Conservation (phyloP, 1,284 basidiomycete species). For the Vanrija humicola region DNA sequence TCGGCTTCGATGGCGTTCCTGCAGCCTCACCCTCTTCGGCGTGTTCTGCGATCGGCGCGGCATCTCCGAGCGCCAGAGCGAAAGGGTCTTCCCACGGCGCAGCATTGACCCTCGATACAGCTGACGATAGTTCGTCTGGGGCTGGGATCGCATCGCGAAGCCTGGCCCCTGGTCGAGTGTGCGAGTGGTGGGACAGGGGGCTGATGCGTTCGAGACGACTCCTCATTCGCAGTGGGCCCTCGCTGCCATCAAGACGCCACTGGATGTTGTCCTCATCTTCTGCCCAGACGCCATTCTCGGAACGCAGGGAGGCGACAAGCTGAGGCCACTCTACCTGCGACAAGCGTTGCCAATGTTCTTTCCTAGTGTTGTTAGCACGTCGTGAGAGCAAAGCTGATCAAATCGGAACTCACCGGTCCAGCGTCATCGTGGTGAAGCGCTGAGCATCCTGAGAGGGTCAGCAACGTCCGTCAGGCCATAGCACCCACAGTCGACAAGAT, state of each 20-base stretch:
- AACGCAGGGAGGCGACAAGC: conserved; percentile 34
- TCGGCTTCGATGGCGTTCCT: neutral
- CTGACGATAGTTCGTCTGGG: conserved; percentile 59
- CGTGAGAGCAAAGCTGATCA: neutral
- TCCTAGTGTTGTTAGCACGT: conserved; percentile 17
- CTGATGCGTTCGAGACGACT: conserved; percentile 39
- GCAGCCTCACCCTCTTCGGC: conserved; percentile 51
- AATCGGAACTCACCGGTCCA: conserved; percentile 28
- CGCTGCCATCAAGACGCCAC: conserved; percentile 82
- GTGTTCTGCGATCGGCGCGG: conserved; percentile 57
- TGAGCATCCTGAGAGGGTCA: conserved; percentile 27
- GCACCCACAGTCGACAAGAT: conserved; percentile 41
- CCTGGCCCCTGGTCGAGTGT: conserved; percentile 20
- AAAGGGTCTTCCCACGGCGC: conserved; percentile 77
- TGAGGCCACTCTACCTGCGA: conserved; percentile 46
- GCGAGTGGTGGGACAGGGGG: neutral
- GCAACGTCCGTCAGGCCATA: neutral
- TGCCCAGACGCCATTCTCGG: conserved; percentile 76
- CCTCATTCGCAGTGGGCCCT: conserved; percentile 73
- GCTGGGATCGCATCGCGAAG: conserved; percentile 57
- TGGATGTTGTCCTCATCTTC: conserved; percentile 53
- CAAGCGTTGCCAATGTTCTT: conserved; percentile 46
- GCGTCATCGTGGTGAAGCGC: conserved; percentile 37
- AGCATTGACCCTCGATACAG: conserved; percentile 61
- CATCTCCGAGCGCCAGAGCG: conserved; percentile 63